Conservation (phyloP, 1,284 basidiomycete species). For the Agroathelia rolfsii region DNA sequence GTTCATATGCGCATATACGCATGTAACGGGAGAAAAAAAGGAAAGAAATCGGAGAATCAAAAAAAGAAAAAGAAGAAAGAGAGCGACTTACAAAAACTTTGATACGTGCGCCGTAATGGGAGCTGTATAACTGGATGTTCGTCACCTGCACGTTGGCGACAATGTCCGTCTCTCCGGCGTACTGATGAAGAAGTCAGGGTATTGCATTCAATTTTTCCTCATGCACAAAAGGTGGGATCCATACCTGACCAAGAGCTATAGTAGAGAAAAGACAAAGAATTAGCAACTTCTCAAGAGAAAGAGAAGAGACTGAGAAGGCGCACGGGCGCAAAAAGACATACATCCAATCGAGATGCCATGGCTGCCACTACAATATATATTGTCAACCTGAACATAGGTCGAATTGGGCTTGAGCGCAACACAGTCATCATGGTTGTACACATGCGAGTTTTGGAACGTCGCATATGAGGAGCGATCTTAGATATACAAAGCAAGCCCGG, state of each 20-base stretch:
- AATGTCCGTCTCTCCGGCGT: conserved; percentile 37
- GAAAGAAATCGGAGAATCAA: too few species aligned
- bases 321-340: too few species aligned
- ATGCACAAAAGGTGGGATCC: neutral
- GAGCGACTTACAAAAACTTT: conserved; percentile 33
- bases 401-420: conserved; percentile 30
- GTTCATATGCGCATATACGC: too few species aligned
- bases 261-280: too few species aligned
- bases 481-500: too few species aligned
- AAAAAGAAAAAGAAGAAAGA: too few species aligned
- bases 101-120: conserved; percentile 41
- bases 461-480: conserved; percentile 30
- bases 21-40: too few species aligned
- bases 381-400: conserved; percentile 32
- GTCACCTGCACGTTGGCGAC: conserved; percentile 34
- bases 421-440: conserved; percentile 36
- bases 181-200: conserved; percentile 37
- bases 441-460: conserved; percentile 26
- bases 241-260: conserved; percentile 9
- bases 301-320: too few species aligned
- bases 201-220: too few species aligned
- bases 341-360: conserved; percentile 16
- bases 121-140: conserved; percentile 37
- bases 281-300: too few species aligned
- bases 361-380: conserved; percentile 33